These are phyloP conservation scores for Backusella macrospora DNA, from an alignment of 192 early-diverging fungal genomes.

Conservation along the genomic window DNA sequence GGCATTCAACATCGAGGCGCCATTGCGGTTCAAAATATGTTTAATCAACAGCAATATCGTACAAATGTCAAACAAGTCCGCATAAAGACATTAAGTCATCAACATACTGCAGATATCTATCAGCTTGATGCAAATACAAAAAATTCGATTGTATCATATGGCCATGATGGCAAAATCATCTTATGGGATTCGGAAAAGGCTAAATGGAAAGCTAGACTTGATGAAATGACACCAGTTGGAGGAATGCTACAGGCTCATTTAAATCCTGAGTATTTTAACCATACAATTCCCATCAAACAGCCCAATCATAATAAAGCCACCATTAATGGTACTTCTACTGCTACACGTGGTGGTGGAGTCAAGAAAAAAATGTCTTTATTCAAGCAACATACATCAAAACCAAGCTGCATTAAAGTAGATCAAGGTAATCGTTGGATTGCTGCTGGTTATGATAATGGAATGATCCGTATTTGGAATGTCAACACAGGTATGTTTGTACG, in stretches of 20 bases:
- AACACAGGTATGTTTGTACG: constrained; percentile 21
- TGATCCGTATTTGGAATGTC: constrained; percentile 33
- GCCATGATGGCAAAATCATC: constrained; percentile 35
- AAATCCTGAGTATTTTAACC: constrained; percentile 1
- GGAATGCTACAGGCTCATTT: not conserved
- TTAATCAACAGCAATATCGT: constrained; percentile 23
- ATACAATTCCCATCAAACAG: not conserved
- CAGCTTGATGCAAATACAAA: constrained; percentile 27
- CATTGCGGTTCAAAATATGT: constrained; percentile 26
- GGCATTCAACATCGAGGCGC: constrained; percentile 32
- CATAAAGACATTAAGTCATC: constrained; percentile 24
- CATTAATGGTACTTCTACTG: not conserved
- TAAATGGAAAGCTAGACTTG: constrained; percentile 36
- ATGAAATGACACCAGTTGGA: constrained; percentile 17
- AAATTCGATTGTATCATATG: constrained; percentile 31
- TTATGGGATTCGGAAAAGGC: constrained; percentile 33
- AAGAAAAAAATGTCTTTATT: not conserved
- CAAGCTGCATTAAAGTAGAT: constrained; percentile 30
- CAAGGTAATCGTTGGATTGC: constrained; percentile 36
- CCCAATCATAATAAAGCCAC: not conserved
- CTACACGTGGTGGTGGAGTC: not conserved
- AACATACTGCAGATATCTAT: constrained; percentile 37
- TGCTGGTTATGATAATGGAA: constrained; percentile 30
- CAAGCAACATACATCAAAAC: not conserved
- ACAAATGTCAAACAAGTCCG: constrained; percentile 14